phyloP scores from a whole-genome alignment of 495 filamentous ascomycete genomes.

The Aspergillus homomorphus region DNA sequence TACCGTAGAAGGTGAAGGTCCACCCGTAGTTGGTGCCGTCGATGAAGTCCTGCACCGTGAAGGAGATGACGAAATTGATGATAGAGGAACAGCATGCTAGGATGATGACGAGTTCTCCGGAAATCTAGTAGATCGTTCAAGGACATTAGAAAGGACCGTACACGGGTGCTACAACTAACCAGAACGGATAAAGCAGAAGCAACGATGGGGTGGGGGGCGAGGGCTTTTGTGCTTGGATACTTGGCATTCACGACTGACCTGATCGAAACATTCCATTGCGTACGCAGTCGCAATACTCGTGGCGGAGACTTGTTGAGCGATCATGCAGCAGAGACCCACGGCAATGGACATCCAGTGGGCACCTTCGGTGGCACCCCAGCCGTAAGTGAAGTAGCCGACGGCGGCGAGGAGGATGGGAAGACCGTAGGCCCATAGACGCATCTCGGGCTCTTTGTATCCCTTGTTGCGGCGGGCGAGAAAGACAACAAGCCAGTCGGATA shows the following conservation, averaged over 20 bases:
- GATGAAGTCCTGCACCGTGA: slow-evolving; percentile 33
- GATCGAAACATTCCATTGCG: slow-evolving; percentile 39
- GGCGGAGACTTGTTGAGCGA: slow-evolving; percentile 37
- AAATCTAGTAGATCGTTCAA: slow-evolving; percentile 17
- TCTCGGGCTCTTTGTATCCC: slow-evolving; percentile 36
- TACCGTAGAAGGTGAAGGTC: slow-evolving; percentile 30
- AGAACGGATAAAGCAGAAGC: background rate
- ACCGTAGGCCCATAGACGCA: slow-evolving; percentile 29
- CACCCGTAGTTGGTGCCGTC: slow-evolving; percentile 30
- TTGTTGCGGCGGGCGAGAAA: slow-evolving; percentile 29
- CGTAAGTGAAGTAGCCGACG: slow-evolving; percentile 34
- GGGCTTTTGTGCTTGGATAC: background rate
- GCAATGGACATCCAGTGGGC: slow-evolving; percentile 35
- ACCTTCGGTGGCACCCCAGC: slow-evolving; percentile 30
- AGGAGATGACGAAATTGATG: slow-evolving; percentile 35
- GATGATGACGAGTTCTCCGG: slow-evolving; percentile 34
- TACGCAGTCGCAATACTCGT: slow-evolving; percentile 39
- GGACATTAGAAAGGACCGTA: background rate
- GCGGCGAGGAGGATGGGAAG: slow-evolving; percentile 29
- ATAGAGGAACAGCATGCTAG: slow-evolving; percentile 32
- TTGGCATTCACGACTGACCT: slow-evolving; percentile 12
- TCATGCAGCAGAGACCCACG: slow-evolving; percentile 32
- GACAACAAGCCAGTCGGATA: slow-evolving; percentile 30
- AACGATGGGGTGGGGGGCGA: background rate
- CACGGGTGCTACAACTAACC: background rate